Base-by-base conservation (phyloP, 2,329 filamentous ascomycete species). In the Ceratocystis ficicola region DNA sequence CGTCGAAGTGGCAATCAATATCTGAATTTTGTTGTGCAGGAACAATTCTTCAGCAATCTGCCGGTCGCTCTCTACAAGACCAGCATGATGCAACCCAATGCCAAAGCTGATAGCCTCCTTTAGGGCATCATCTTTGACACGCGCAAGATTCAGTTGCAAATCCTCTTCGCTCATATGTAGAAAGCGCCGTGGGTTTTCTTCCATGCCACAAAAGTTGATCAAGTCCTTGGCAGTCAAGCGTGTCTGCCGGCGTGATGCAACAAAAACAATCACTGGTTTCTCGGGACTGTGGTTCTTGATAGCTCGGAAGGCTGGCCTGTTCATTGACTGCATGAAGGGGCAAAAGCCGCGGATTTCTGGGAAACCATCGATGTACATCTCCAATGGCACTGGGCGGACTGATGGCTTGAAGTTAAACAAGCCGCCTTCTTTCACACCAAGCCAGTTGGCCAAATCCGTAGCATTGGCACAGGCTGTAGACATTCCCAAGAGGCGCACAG, bases 281-380 rank as follows among this genome's bases (percentile, higher is more conserved):
- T 91, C 87, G 0, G 95, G 94, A 52, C 92, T 96, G 75, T 99
- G 95, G 10, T 87, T 90, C 75, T 99, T 96, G 75, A 99, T 94
- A 0, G 94, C 94, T 41, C 97, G 78, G 76, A 97, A 99, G 0
- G 94, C 96, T 1, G 94, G 94, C 5, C 94, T 83, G 73, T 99
- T 99, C 94, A 99, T 99, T 0, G 91, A 95, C 76, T 97, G 93
- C 94, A 99, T 99, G 70, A 99, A 77, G 0, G 94, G 91, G 71
- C 93, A 97, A 78, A 99, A 99, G 0, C 94, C 94, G 68, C 93
- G 84, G 70, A 94, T 88, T 72, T 97, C 90, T 0, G 94, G 92
- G 73, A 99, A 99, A 0, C 94, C 95, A 73, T 99, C 94, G 70
- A 99, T 99, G 75, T 90, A 99, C 55, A 96, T 89, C 74, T 99